Evolutionary conservation across 2,329 filamentous ascomycete genomes (phyloP), one percentile per base, ranked within the genome.

Genomic region (Ascochyta lentis): DNA sequence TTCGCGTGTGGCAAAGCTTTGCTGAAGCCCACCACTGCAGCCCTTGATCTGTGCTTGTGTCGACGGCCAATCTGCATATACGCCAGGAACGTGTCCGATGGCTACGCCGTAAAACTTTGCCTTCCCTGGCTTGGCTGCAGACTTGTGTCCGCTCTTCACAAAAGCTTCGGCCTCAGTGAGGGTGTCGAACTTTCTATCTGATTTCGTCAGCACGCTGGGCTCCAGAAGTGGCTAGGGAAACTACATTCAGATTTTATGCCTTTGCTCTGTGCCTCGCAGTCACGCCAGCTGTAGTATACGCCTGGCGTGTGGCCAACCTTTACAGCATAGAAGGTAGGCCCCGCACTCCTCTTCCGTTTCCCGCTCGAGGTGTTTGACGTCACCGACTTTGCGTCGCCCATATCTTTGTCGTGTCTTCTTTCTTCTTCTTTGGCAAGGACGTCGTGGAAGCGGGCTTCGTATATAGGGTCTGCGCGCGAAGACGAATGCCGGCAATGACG

Each of bases 181-280:
- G 0, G 84, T 86, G 9, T 82, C 78, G 71, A 96, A 97, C 1
- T 89, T 91, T 78, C 95, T 94, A 80, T 90, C 91, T 95, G 58
- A 38, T 24, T 5, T 8, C 4, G 33, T 66, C 49, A 64, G 49
- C 29, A 4, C 16, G 27, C 7, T 24, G 4, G 13, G 8, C 16
- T 27, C 9, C 2, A 8, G 4, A 13, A 16, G 16, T 13, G 8
- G 29, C 19, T 3, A 15, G 19, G 37, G 6, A 16, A 71, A 75
- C 39, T 55, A 77, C 76, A 74, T 13, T 75, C 54, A 58, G 75
- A 69, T 63, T 76, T 83, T 66, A 81, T 86, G 22, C 86, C 86
- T 45, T 79, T 83, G 42, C 87, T 82, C 69, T 89, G 86, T 27
- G 78, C 78, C 59, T 87, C 76, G 65, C 85, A 88, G 59, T 89